Percentiles rank a stretch among this genome's conserved stretches.
Conservation (phyloP, 129 eudicot species). For the Flaveria linearis region DNA sequence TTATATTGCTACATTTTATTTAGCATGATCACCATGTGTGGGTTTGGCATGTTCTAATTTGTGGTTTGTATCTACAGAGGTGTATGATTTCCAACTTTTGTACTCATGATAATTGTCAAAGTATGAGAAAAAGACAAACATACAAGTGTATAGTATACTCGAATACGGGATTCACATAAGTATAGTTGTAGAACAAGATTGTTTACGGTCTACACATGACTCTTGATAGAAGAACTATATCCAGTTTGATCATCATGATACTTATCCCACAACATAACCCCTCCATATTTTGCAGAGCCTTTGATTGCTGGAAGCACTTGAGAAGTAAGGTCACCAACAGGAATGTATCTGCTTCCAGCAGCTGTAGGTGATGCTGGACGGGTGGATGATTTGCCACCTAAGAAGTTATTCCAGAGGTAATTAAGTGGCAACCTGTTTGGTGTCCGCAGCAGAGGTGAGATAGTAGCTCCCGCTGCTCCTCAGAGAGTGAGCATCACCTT, state of each 20-base stretch:
- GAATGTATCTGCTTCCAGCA: too few species aligned
- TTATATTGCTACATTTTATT: too few species aligned
- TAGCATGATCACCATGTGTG: too few species aligned
- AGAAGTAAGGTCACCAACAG: too few species aligned
- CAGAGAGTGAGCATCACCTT: slow-evolving; percentile 31
- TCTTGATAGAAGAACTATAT: too few species aligned
- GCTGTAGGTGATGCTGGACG: slow-evolving; percentile 20
- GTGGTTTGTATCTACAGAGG: too few species aligned
- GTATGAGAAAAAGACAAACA: not conserved
- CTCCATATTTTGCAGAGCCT: too few species aligned
- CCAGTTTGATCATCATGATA: not conserved
- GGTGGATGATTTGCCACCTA: slow-evolving; percentile 28
- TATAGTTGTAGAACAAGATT: not conserved
- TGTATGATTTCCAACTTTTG: too few species aligned
- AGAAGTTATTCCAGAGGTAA: slow-evolving; percentile 39
- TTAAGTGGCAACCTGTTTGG: slow-evolving; percentile 30
- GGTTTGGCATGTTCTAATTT: too few species aligned
- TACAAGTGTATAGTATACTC: not conserved
- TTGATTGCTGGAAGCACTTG: not conserved
- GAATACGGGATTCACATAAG: not conserved
- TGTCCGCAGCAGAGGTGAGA: slow-evolving; percentile 25
- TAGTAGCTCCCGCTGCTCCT: slow-evolving; percentile 34
- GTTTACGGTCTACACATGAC: too few species aligned
- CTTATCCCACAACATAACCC: too few species aligned
- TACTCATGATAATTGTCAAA: not conserved